Evolutionary conservation across 345 rosid species (phyloP).

Genomic region (Tarenaya hassleriana): DNA sequence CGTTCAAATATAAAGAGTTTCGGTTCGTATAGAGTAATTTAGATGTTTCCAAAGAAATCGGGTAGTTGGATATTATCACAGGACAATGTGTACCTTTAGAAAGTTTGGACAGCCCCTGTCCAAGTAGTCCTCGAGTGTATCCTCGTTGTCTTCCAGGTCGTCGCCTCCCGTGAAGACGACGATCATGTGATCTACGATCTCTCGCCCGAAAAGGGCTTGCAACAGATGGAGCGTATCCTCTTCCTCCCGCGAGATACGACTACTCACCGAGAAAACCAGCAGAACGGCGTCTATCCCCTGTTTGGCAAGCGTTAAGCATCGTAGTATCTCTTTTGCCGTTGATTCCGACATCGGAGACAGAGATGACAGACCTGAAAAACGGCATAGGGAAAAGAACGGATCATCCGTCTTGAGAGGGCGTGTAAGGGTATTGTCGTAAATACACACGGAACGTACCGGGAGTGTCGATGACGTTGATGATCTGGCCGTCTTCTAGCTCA

Average conservation of each 20-base stretch:
- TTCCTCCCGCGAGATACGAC: conserved; percentile 68
- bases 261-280: conserved; percentile 62
- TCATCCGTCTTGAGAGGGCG: too few relatives aligned
- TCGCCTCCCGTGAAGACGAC: conserved; percentile 92
- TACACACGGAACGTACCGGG: conserved; percentile 53
- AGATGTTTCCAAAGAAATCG: too few relatives aligned
- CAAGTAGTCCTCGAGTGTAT: conserved; percentile 68
- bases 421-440: too few relatives aligned
- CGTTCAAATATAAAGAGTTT: background rate
- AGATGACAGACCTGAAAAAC: too few relatives aligned
- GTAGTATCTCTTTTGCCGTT: conserved; percentile 58
- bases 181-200: conserved; percentile 70
- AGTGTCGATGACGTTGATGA: conserved; percentile 79
- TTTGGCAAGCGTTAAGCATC: conserved; percentile 72
- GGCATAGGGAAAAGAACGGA: too few relatives aligned
- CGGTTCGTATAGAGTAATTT: too few relatives aligned
- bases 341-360: conserved; percentile 2
- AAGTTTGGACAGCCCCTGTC: conserved; percentile 64
- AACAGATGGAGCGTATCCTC: conserved; percentile 56
- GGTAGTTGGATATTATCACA: background rate
- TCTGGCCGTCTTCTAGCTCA: conserved; percentile 50
- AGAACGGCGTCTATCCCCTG: conserved; percentile 82
- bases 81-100: conserved; percentile 43
- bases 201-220: conserved; percentile 68
- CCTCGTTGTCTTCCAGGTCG: conserved; percentile 72